Base-by-base conservation (phyloP, 345 rosid species). In the Viola odorata region DNA sequence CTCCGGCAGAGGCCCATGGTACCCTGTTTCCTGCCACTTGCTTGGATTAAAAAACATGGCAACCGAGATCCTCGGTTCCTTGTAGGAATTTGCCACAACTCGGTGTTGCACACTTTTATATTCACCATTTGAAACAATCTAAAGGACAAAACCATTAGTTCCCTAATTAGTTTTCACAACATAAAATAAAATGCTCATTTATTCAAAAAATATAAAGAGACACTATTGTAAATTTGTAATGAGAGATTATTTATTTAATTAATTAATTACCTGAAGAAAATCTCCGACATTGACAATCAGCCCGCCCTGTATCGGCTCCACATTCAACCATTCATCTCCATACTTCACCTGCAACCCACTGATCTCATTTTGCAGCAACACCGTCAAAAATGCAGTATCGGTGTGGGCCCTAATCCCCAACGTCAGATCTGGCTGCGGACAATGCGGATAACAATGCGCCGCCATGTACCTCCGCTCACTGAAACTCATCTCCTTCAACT, bases 351-450 rank as follows among this genome's bases (percentile, higher is more conserved):
- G 79, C 67, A 78, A 51, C 13, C 82, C 82, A 5, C 65, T 55
- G 17, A 71, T 53, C 44, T 58, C 45, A 9, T 74, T 69, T 65
- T 39, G 61, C 45, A 78, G 55, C 61, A 78, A 45, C 40, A 78
- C 71, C 44, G 79, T 78, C 40, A 78, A 0, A 3, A 56, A 41
- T 11, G 45, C 74, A 0, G 67, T 68, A 63, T 78, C 79, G 0
- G 75, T 74, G 37, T 75, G 82, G 0, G 75, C 8, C 16, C 23
- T 68, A 10, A 74, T 52, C 37, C 78, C 81, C 16, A 74, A 36
- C 4, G 81, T 74, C 23, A 71, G 63, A 6, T 74, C 64, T 1
- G 82, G 72, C 32, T 78, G 67, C n/a, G 79, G 82, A 55, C 82
- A 74, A 45, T 65, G 65, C 0, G 79, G 79, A 38, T 78, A 78